A percentile compares a stretch with the other conserved stretches of the same genome.
Evolutionary conservation across 1,139 yeast species (phyloP).

Genomic region (Lodderomyces jiufengensis): DNA sequence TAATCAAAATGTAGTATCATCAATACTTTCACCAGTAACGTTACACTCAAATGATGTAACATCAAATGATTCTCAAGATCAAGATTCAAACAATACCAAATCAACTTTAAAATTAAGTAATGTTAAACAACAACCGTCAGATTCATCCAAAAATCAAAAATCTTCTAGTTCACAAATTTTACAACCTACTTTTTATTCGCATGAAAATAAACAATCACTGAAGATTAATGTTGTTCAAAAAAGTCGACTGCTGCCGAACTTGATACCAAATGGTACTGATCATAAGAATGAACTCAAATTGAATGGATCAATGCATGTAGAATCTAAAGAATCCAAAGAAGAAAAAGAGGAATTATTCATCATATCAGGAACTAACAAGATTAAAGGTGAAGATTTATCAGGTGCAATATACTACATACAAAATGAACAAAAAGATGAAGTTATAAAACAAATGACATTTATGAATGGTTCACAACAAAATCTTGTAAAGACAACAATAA

Average conservation of each 20-base stretch:
- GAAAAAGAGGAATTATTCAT: not conserved
- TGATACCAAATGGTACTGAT: too few relatives aligned
- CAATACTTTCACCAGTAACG: not conserved
- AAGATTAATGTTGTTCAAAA: slow-evolving; percentile 3
- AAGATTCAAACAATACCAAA: too few relatives aligned
- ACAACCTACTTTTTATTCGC: not conserved
- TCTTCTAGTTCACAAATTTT: too few relatives aligned
- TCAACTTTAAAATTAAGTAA: too few relatives aligned
- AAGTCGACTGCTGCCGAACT: too few relatives aligned
- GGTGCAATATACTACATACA: slow-evolving; percentile 13
- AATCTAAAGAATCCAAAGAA: not conserved
- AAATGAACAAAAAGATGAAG: slow-evolving; percentile 6
- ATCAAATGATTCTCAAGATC: too few relatives aligned
- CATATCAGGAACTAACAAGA: not conserved
- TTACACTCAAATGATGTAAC: not conserved
- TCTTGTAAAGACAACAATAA: not conserved
- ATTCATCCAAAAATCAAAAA: not conserved
- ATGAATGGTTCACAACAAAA: not conserved
- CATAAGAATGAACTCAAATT: not conserved
- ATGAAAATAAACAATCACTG: slow-evolving; percentile 2
- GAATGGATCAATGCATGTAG: not conserved
- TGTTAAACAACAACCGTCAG: too few relatives aligned
- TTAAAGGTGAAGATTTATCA: slow-evolving; percentile 9
- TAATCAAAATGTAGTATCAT: not conserved
- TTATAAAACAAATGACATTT: not conserved